phyloP scores from a whole-genome alignment of 345 rosid genomes.

The Aegle marmelos region DNA sequence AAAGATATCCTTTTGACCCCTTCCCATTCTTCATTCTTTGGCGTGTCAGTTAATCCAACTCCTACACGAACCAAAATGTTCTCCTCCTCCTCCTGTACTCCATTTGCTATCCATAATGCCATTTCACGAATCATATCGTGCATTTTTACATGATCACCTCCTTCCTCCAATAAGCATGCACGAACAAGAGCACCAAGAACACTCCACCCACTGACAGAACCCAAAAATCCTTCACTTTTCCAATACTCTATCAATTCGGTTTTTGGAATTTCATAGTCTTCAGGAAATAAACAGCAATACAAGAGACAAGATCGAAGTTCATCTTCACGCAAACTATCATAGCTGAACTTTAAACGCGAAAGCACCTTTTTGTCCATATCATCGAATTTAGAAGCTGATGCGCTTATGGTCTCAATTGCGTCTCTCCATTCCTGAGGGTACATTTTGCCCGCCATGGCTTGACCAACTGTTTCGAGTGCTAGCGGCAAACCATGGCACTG shows the following conservation, averaged over 20 bases:
- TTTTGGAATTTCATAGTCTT: no score
- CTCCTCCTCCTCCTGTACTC: background rate
- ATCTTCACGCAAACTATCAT: background rate
- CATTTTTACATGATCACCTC: no score
- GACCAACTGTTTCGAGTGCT: background rate
- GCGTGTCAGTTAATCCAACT: background rate
- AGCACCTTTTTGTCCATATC: background rate
- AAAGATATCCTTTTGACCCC: conserved; percentile 8
- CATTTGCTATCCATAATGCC: background rate
- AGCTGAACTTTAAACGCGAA: background rate
- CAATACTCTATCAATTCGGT: no score
- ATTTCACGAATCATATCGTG: no score
- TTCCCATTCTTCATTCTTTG: conserved; percentile 17
- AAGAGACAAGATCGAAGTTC: background rate
- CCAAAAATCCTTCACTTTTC: no score
- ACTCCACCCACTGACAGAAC: no score
- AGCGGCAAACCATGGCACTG: conserved; percentile 5
- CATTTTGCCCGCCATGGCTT: background rate
- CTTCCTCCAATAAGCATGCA: no score
- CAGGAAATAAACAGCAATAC: background rate
- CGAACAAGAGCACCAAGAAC: no score
- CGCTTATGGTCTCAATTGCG: background rate
- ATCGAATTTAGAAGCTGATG: background rate
- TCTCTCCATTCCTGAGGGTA: background rate
- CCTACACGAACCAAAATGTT: conserved; percentile 6